These are phyloP conservation scores for Malassezia yamatoensis DNA, from an alignment of 1,284 basidiomycete genomes.

Conservation along the genomic window DNA sequence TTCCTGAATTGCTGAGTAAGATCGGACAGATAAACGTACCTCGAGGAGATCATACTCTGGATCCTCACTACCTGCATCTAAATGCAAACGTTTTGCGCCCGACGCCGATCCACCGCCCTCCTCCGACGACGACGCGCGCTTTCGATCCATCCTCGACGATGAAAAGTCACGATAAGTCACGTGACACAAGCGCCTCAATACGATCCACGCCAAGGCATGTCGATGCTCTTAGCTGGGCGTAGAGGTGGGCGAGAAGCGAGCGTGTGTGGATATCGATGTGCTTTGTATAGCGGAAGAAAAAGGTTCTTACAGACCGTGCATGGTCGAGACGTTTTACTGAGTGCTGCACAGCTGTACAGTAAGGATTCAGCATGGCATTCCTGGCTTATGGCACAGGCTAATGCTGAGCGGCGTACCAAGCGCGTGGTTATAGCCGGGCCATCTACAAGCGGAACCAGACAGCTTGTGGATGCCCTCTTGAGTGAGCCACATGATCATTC, in stretches of 20 bases:
- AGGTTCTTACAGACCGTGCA: not conserved
- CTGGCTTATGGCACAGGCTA: not conserved
- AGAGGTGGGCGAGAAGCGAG: not conserved
- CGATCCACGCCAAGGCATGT: not conserved
- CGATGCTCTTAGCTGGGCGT: not conserved
- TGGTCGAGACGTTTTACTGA: not conserved
- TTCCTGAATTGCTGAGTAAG: conserved; percentile 32
- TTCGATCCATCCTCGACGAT: conserved; percentile 24
- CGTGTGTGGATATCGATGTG: too few species aligned
- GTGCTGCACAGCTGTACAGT: not conserved
- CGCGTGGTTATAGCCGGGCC: conserved; percentile 10
- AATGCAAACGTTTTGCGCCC: conserved; percentile 11
- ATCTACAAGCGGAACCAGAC: not conserved
- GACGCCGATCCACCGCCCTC: conserved; percentile 3
- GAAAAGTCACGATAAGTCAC: conserved; percentile 4
- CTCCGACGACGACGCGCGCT: conserved; percentile 19
- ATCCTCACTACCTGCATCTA: conserved; percentile 22
- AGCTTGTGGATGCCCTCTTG: conserved; percentile 15
- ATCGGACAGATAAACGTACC: conserved; percentile 13
- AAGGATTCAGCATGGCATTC: not conserved
- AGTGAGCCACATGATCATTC: conserved; percentile 26
- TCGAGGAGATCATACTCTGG: conserved; percentile 25
- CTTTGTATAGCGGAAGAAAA: too few species aligned
- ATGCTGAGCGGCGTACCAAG: not conserved
- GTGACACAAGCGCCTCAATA: not conserved